Evolutionary conservation across 495 filamentous ascomycete genomes (phyloP).

Genomic region (Cairneyella variabilis): DNA sequence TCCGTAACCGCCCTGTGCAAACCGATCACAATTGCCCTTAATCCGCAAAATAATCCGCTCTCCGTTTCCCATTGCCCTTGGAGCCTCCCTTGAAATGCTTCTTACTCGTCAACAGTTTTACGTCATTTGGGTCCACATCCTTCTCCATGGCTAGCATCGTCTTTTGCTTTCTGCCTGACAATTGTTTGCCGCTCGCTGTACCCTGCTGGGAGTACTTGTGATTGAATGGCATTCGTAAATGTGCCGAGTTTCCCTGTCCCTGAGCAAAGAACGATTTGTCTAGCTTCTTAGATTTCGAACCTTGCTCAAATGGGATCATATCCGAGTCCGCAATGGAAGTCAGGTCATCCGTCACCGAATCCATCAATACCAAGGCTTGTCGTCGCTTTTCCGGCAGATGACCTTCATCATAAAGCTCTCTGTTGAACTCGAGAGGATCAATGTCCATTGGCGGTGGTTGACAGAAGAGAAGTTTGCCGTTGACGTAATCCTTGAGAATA

Average conservation of each 20-base stretch:
- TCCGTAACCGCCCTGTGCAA: constrained; percentile 9
- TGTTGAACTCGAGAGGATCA: constrained; percentile 76
- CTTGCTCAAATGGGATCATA: constrained; percentile 40
- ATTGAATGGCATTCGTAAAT: constrained; percentile 80
- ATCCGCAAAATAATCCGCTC: constrained; percentile 30
- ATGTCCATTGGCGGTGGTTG: constrained; percentile 78
- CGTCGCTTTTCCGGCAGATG: constrained; percentile 75
- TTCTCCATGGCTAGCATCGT: constrained; percentile 82
- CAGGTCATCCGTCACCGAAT: constrained; percentile 37
- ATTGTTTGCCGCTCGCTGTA: constrained; percentile 54
- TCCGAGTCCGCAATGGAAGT: constrained; percentile 41
- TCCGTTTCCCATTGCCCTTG: constrained; percentile 51
- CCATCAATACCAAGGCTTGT: constrained; percentile 48
- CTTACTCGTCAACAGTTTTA: constrained; percentile 68
- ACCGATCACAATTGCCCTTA: constrained; percentile 11
- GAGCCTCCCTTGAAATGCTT: constrained; percentile 90
- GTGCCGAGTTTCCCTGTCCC: constrained; percentile 53
- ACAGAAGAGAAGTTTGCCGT: constrained; percentile 88
- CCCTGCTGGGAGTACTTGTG: constrained; percentile 84
- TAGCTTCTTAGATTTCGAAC: constrained; percentile 67
- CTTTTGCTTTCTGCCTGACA: constrained; percentile 80
- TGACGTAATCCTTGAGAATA: constrained; percentile 96
- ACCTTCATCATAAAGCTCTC: constrained; percentile 74
- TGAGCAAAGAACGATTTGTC: constrained; percentile 85
- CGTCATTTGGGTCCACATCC: constrained; percentile 77